A percentile compares a stretch with the other conserved stretches of the same genome.
phyloP scores from a whole-genome alignment of 805 yeast genomes.

The Candida vaughaniae region DNA sequence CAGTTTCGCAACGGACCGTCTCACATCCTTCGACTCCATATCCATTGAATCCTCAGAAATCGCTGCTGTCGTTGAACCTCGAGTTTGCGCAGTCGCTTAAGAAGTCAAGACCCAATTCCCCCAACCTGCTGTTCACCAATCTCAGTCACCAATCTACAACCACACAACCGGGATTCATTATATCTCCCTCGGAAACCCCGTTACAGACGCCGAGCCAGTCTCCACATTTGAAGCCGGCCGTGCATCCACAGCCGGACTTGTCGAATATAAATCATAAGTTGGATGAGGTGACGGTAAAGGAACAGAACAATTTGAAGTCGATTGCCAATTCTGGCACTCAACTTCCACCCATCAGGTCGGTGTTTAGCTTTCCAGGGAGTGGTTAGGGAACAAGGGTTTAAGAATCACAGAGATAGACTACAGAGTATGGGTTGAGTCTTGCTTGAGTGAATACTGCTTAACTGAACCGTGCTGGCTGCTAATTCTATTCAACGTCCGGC shows the following conservation, averaged over 20 bases:
- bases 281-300: slow-evolving; percentile 11
- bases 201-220: slow-evolving; percentile 49
- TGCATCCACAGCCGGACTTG: slow-evolving; percentile 16
- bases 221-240: slow-evolving; percentile 38
- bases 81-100: slow-evolving; percentile 36
- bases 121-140: slow-evolving; percentile 19
- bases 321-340: slow-evolving; percentile 41
- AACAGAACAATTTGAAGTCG: slow-evolving; percentile 14
- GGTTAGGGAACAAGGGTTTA: not conserved
- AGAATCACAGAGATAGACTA: not conserved
- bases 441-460: no score
- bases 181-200: slow-evolving; percentile 48
- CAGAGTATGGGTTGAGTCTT: no score
- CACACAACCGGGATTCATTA: slow-evolving; percentile 20
- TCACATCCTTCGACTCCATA: slow-evolving; percentile 23
- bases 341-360: slow-evolving; percentile 42
- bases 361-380: slow-evolving; percentile 33
- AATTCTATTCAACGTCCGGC: no score
- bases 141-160: not conserved
- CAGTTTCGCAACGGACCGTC: slow-evolving; percentile 6
- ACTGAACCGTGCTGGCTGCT: no score
- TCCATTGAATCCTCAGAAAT: slow-evolving; percentile 13
- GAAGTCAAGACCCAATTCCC: slow-evolving; percentile 51
- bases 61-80: slow-evolving; percentile 34
- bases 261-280: slow-evolving; percentile 1